Percentiles rank a stretch among this genome's conserved stretches.
Evolutionary conservation across 345 rosid species (phyloP).

Genomic region (Salix viminalis): DNA sequence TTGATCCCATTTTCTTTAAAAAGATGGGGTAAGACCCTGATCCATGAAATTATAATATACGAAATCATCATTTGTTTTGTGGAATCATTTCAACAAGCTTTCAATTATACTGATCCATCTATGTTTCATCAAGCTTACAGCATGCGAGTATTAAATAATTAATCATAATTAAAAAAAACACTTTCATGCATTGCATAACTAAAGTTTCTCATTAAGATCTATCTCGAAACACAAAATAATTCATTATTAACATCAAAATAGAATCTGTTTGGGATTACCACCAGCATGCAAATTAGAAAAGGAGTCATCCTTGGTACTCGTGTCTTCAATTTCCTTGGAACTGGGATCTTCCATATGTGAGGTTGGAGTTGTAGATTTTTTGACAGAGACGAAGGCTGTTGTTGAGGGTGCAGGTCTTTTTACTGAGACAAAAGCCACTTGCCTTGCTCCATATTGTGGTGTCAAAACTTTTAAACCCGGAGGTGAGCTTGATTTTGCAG

Average conservation of each 20-base stretch:
- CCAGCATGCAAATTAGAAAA: conserved; percentile 45
- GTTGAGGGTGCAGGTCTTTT: conserved; percentile 25
- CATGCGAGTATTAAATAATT: too few species aligned
- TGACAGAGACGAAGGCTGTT: conserved; percentile 20
- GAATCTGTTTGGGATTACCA: conserved; percentile 34
- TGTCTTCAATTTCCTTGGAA: conserved; percentile 15
- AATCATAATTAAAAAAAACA: too few species aligned
- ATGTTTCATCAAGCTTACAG: too few species aligned
- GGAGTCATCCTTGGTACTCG: conserved; percentile 28
- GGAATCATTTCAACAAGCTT: not conserved
- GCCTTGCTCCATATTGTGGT: conserved; percentile 20
- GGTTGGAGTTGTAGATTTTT: conserved; percentile 22
- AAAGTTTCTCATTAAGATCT: too few species aligned
- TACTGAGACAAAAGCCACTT: conserved; percentile 41
- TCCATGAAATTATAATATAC: too few species aligned
- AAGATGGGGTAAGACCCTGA: too few species aligned
- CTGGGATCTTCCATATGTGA: conserved; percentile 19
- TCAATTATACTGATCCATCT: too few species aligned
- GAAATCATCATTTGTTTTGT: too few species aligned
- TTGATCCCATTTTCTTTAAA: not conserved
- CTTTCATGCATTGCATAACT: too few species aligned
- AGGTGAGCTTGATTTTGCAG: conserved; percentile 12
- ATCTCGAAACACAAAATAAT: too few species aligned
- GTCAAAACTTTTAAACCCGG: conserved; percentile 7
- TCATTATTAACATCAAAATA: conserved; percentile 21